A percentile compares a stretch with the other conserved stretches of the same genome.
Evolutionary conservation across 2,329 filamentous ascomycete species (phyloP).

Genomic region (Akanthomyces dipterigenus): DNA sequence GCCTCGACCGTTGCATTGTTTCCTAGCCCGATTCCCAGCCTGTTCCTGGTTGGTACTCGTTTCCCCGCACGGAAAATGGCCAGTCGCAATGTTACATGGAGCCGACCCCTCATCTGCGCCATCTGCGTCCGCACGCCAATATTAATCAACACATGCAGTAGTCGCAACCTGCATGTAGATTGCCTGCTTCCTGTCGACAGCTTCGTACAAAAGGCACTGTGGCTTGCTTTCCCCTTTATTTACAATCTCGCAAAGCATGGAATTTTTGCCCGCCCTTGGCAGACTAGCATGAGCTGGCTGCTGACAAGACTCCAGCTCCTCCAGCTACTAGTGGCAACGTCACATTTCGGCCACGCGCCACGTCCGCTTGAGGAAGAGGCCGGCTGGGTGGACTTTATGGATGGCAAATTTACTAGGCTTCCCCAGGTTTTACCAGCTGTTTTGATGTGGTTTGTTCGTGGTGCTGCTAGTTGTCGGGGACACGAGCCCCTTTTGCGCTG

Average conservation of each 20-base stretch:
- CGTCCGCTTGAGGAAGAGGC: background rate
- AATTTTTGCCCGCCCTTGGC: background rate
- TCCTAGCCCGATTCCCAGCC: too few species aligned
- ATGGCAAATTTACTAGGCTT: background rate
- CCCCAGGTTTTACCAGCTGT: background rate
- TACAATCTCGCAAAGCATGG: background rate
- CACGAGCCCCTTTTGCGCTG: background rate
- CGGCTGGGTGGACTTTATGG: background rate
- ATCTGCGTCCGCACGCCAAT: too few species aligned
- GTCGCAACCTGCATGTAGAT: background rate
- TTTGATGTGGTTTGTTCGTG: background rate
- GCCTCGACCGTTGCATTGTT: too few species aligned
- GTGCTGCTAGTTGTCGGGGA: background rate
- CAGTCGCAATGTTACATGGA: background rate
- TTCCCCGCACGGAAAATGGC: background rate
- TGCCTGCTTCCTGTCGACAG: background rate
- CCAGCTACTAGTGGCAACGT: constrained; percentile 2
- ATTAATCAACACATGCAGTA: too few species aligned
- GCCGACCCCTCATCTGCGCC: too few species aligned
- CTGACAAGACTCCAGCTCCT: background rate
- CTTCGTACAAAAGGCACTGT: background rate
- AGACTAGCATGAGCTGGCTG: background rate
- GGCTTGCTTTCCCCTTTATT: background rate
- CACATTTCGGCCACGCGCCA: background rate
- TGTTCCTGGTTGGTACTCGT: too few species aligned